Base-by-base conservation (phyloP, 805 yeast species). In the Dipodascus albidus region DNA sequence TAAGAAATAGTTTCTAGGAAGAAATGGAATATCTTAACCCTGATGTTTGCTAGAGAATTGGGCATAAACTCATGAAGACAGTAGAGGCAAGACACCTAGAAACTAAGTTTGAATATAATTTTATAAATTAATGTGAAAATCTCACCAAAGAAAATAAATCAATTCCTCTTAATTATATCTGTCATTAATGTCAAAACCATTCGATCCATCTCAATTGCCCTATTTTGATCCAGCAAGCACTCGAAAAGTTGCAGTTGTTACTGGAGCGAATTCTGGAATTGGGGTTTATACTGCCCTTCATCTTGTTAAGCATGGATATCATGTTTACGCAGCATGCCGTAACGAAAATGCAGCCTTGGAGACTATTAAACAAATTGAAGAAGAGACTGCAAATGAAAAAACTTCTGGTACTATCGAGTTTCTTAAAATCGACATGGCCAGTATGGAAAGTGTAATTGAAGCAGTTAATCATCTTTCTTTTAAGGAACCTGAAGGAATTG, bases 231-330 rank as follows among this genome's bases (percentile, higher is more conserved):
- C 89, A 0, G 56, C 59, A 1, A 57, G 57, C 2, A 78, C 77
- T 23, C 73, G 86, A 48, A 74, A 80, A 54, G 81, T 85, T 2
- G 89, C 87, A 1, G 69, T 87, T 3, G 80, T 87, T 31, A 83
- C 93, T 0, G 95, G 95, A 1, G 95, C 93, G 3, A 85, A 82
- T 60, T 77, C 84, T 54, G 96, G 95, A 0, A 78, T 85, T 19
- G 96, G 96, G 8, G 87, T 78, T 73, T 84, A 74, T 63, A 82
- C 90, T 0, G 87, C 81, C 8, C 70, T 86, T 20, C 90, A 86
- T 61, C 73, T 87, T 3, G 86, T 83, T 62, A 70, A 85, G 52
- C 96, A 87, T 65, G 96, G 96, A 0, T 85, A 77, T 63, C 70
- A 74, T 6, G 82, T 87, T 2, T 87, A 87, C 63, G 71, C 87